Percentiles rank a stretch among this genome's conserved stretches.
phyloP scores from a whole-genome alignment of 2,329 filamentous ascomycete species.

The Neocatenulostroma microsporum region DNA sequence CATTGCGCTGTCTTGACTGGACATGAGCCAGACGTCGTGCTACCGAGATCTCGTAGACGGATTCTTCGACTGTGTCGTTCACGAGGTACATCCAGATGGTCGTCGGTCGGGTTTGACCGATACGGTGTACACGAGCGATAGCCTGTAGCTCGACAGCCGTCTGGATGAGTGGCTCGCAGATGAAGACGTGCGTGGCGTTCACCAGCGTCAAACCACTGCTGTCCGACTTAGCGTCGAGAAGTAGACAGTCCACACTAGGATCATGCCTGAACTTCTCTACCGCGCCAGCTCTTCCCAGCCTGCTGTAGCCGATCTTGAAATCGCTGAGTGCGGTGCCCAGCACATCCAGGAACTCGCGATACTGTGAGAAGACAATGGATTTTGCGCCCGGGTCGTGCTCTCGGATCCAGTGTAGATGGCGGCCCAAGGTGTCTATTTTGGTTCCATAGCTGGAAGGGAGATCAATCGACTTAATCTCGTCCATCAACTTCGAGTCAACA shows the following conservation, averaged over 20 bases:
- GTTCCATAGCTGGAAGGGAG: slow-evolving; percentile 67
- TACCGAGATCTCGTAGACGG: slow-evolving; percentile 82
- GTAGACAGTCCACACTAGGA: slow-evolving; percentile 66
- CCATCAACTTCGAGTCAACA: slow-evolving; percentile 62
- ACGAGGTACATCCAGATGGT: slow-evolving; percentile 94
- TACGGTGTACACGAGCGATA: slow-evolving; percentile 88
- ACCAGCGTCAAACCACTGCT: slow-evolving; percentile 85
- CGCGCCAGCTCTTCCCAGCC: slow-evolving; percentile 61
- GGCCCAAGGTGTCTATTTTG: slow-evolving; percentile 68
- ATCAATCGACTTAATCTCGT: slow-evolving; percentile 74
- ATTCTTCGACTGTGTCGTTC: slow-evolving; percentile 84
- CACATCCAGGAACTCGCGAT: slow-evolving; percentile 69
- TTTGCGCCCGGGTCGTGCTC: slow-evolving; percentile 79
- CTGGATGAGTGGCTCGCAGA: slow-evolving; percentile 90
- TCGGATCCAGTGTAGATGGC: slow-evolving; percentile 80
- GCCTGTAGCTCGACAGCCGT: slow-evolving; percentile 90
- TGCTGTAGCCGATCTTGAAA: slow-evolving; percentile 65
- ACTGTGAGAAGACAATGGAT: slow-evolving; percentile 91
- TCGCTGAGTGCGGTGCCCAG: slow-evolving; percentile 60
- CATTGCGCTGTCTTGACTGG: slow-evolving; percentile 28
- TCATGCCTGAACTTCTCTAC: slow-evolving; percentile 71
- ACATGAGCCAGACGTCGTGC: slow-evolving; percentile 72
- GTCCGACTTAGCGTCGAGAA: slow-evolving; percentile 82
- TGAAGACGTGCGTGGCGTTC: slow-evolving; percentile 86
- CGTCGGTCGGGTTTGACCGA: slow-evolving; percentile 79